These are phyloP conservation scores for Backusella tuberculispora DNA, from an alignment of 192 early-diverging fungal genomes.

Conservation along the genomic window DNA sequence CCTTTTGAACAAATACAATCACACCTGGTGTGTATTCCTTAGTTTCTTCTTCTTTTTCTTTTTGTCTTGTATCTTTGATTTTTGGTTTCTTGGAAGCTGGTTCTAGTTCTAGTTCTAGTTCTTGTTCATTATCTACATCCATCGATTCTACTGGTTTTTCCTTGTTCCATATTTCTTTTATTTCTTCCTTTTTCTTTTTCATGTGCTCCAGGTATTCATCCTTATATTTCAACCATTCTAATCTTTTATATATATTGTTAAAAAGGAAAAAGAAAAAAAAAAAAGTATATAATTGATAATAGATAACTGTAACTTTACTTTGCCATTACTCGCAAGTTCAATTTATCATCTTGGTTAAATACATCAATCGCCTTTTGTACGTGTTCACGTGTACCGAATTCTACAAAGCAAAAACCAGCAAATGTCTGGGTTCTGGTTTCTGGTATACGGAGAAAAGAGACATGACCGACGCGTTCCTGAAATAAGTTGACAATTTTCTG, in stretches of 20 bases:
- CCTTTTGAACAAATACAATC: slow-evolving; percentile 12
- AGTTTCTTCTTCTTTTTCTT: not conserved
- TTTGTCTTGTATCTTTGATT: not conserved
- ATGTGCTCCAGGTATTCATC: slow-evolving; percentile 20
- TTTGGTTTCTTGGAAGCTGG: not conserved
- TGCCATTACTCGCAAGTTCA: slow-evolving; percentile 29
- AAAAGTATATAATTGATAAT: not conserved
- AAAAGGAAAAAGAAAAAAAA: not conserved
- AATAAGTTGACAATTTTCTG: slow-evolving; percentile 25
- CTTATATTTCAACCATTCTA: slow-evolving; percentile 5
- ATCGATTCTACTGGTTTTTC: not conserved
- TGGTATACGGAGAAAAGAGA: slow-evolving; percentile 31
- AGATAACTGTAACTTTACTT: slow-evolving; percentile 18
- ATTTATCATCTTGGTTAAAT: not conserved
- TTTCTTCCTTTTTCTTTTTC: not conserved
- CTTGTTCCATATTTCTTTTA: slow-evolving; percentile 5
- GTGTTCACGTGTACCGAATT: slow-evolving; percentile 23
- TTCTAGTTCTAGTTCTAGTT: not conserved
- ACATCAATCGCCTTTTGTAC: slow-evolving; percentile 25
- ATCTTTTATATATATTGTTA: not conserved
- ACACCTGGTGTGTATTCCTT: not conserved
- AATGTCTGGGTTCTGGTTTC: not conserved
- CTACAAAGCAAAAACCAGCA: slow-evolving; percentile 36
- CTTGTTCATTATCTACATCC: not conserved
- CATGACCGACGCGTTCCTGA: slow-evolving; percentile 16